Percentiles rank a stretch among this genome's conserved stretches.
phyloP scores from a whole-genome alignment of 352 stramenopile species.

The Phytophthora ohioensis region DNA sequence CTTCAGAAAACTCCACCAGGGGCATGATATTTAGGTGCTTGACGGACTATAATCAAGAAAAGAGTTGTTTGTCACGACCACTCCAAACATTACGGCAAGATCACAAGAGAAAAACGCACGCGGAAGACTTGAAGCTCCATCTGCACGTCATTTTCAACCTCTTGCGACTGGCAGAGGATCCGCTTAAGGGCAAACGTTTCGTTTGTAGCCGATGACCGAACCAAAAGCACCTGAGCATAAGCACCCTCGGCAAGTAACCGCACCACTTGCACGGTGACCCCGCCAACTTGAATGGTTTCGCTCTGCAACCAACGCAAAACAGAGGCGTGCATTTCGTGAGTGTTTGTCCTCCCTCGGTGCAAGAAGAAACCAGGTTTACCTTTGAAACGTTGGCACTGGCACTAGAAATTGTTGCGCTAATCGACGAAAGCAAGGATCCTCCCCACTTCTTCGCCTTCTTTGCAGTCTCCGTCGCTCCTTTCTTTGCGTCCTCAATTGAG shows the following conservation, averaged over 20 bases:
- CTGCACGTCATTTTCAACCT: slow-evolving; percentile 79
- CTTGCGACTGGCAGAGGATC: slow-evolving; percentile 83
- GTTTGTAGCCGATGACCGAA: slow-evolving; percentile 68
- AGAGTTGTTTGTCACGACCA: background rate
- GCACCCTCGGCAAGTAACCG: slow-evolving; percentile 76
- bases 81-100: background rate
- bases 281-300: slow-evolving; percentile 82
- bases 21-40: slow-evolving; percentile 86
- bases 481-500: slow-evolving; percentile 88
- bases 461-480: slow-evolving; percentile 80
- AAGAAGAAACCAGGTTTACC: slow-evolving; percentile 31
- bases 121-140: slow-evolving; percentile 82
- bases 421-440: slow-evolving; percentile 79
- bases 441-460: slow-evolving; percentile 92
- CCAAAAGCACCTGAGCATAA: slow-evolving; percentile 86
- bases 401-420: slow-evolving; percentile 79
- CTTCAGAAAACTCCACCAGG: slow-evolving; percentile 81
- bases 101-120: slow-evolving; percentile 40
- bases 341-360: background rate
- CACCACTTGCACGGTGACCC: slow-evolving; percentile 73
- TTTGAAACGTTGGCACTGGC: slow-evolving; percentile 64
- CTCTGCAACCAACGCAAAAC: slow-evolving; percentile 41
- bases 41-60: slow-evolving; percentile 56
- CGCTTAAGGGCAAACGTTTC: slow-evolving; percentile 87
- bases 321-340: background rate